Evolutionary conservation across 441 rosid genomes (phyloP), one percentile per base, ranked within the genome.

Genomic region (Croton setiger): DNA sequence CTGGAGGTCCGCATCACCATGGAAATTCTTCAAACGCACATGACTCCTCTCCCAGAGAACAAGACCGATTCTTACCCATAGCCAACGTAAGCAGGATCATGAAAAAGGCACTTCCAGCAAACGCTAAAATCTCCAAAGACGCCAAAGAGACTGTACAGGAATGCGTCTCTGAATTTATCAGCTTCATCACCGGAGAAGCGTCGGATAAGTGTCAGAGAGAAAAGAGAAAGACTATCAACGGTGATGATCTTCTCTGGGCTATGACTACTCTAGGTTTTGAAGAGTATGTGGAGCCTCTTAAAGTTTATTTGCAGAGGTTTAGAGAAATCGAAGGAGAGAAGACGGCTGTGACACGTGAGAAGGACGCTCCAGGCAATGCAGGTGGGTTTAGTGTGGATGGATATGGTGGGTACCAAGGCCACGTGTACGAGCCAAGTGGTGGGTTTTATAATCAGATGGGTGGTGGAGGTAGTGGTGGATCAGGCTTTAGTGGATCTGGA

Each of bases 41-140:
- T 9, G 45, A 53, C 5, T 11, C 36, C 4, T 39, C 65, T 4
- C 57, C 33, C 64, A 74, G 79, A 35, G 86, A 82, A 45, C 87
- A 80, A 23, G 89, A 85, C 64, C 70, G 86, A 43, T 77, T 85
- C 60, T 69, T 85, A 15, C 89, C 89, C 27, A 83, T 85, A 11
- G 89, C 89, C 3, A 83, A 85, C 79, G 89, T 85, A 5, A 85
- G 89, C 77, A 69, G 87, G 66, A 85, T 85, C 81, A 85, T 85
- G 89, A 85, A 85, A 69, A 85, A 83, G 56, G 87, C 89, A 7
- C 64, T 85, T 5, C 87, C 87, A 2, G 87, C 89, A 5, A 85
- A 85, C 76, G 89, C 86, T 3, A 85, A 85, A 68, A 85, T 85
- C 75, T 85, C 89, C 8, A 85, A 85, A 43, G 89, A 83, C 60